Conservation (phyloP, 2,329 filamentous ascomycete genomes). For the Celoporthe dispersa region DNA sequence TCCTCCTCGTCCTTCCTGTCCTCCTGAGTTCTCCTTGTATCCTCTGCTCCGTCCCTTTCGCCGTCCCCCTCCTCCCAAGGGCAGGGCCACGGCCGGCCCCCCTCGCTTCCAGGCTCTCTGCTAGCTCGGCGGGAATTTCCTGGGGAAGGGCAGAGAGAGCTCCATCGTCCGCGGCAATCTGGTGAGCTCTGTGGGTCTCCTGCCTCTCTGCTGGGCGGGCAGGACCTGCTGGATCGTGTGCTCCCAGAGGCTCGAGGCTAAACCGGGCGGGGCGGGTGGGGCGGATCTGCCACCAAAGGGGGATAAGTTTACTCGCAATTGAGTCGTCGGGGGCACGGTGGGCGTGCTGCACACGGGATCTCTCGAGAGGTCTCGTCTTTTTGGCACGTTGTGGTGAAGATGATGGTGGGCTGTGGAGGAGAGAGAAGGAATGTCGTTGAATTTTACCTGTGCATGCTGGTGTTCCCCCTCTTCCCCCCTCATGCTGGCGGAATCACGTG, state of each 20-base stretch:
- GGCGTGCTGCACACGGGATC: background rate
- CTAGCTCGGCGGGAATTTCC: conserved; percentile 25
- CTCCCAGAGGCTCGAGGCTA: conserved; percentile 2
- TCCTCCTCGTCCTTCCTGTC: too few relatives aligned
- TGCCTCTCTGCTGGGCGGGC: background rate
- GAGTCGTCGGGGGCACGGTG: background rate
- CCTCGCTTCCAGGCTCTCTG: conserved; percentile 4
- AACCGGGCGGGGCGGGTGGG: conserved; percentile 5
- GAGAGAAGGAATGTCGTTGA: conserved; percentile 26
- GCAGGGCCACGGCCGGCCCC: background rate
- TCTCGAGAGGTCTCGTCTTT: background rate
- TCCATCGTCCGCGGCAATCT: conserved; percentile 26
- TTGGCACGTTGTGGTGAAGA: background rate
- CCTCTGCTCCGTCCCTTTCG: background rate
- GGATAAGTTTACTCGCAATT: conserved; percentile 1
- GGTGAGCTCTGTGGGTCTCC: conserved; percentile 22
- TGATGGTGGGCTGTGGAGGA: conserved; percentile 4
- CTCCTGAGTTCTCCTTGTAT: background rate
- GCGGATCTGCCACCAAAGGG: background rate
- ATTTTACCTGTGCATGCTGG: conserved; percentile 20
- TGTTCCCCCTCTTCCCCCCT: conserved; percentile 25
- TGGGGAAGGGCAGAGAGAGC: conserved; percentile 28
- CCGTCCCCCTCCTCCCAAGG: background rate
- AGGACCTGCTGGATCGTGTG: background rate
- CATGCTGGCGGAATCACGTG: conserved; percentile 25